A percentile compares a stretch with the other conserved stretches of the same genome.
phyloP scores from a whole-genome alignment of 768 basidiomycete species.

The Pulveroboletus sp. region DNA sequence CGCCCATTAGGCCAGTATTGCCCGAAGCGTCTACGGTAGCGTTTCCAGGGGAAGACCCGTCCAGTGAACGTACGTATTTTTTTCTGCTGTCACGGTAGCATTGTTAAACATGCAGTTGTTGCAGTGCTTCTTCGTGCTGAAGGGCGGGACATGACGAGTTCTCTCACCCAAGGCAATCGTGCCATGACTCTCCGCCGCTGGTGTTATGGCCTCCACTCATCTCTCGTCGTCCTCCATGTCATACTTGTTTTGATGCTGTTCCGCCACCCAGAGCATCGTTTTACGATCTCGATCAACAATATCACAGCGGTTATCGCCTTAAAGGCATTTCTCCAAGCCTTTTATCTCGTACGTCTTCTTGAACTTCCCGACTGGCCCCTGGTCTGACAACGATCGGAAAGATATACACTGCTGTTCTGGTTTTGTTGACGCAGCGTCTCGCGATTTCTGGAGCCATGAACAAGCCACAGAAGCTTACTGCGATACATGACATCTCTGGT shows the following conservation, averaged over 20 bases:
- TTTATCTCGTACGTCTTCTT: constrained; percentile 1
- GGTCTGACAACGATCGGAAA: background rate
- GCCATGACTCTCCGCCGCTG: background rate
- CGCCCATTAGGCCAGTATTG: no score
- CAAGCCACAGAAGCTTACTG: constrained; percentile 13
- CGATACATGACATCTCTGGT: constrained; percentile 14
- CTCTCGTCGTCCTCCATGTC: constrained; percentile 1
- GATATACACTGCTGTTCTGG: constrained; percentile 17
- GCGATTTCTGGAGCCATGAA: constrained; percentile 6
- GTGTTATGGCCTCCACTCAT: background rate
- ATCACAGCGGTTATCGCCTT: background rate
- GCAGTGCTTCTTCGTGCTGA: background rate
- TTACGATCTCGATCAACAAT: constrained; percentile 1
- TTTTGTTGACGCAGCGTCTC: constrained; percentile 13
- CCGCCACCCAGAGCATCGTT: constrained; percentile 2
- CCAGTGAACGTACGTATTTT: no score
- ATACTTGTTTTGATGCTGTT: background rate
- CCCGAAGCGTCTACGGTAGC: no score
- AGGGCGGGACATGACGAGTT: background rate
- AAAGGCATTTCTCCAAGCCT: background rate
- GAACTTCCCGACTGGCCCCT: background rate
- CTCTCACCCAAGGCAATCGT: background rate
- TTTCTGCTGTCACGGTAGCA: no score
- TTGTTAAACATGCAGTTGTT: background rate
- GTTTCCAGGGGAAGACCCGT: no score